A percentile compares a stretch with the other conserved stretches of the same genome.
phyloP scores from a whole-genome alignment of 2,329 filamentous ascomycete genomes.

The Ascosphaera apis region DNA sequence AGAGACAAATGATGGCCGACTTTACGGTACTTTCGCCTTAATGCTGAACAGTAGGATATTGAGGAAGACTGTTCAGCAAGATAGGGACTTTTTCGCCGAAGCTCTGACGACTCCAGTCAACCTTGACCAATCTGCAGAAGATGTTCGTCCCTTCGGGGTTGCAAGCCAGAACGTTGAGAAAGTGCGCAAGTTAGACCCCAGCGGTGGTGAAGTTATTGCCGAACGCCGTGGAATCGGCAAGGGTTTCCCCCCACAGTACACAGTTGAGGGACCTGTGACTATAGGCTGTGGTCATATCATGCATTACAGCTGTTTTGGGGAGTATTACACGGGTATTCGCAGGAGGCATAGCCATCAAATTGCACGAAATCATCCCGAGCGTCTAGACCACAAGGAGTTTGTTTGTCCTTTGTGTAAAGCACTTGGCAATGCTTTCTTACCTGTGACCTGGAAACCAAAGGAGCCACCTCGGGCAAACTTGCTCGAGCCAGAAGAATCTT shows the following conservation, averaged over 20 bases:
- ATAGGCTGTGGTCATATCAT: slow-evolving; percentile 94
- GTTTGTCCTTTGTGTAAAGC: slow-evolving; percentile 95
- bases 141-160: slow-evolving; percentile 71
- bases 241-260: slow-evolving; percentile 52
- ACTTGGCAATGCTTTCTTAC: slow-evolving; percentile 79
- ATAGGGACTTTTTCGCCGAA: slow-evolving; percentile 66
- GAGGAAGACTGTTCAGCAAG: slow-evolving; percentile 62
- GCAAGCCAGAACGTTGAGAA: slow-evolving; percentile 62
- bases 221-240: slow-evolving; percentile 72
- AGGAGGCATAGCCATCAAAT: slow-evolving; percentile 80
- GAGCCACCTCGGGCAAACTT: slow-evolving; percentile 60
- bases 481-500: slow-evolving; percentile 36
- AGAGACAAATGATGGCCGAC: slow-evolving; percentile 65
- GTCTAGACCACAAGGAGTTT: slow-evolving; percentile 59
- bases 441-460: slow-evolving; percentile 84
- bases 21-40: slow-evolving; percentile 86
- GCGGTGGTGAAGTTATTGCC: slow-evolving; percentile 45
- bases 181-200: slow-evolving; percentile 51
- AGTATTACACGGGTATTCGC: slow-evolving; percentile 64
- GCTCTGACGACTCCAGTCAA: slow-evolving; percentile 54
- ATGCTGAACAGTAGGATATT: slow-evolving; percentile 69
- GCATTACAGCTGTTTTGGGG: slow-evolving; percentile 90
- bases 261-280: slow-evolving; percentile 54
- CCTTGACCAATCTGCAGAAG: slow-evolving; percentile 65
- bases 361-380: slow-evolving; percentile 78